Evolutionary conservation across 768 basidiomycete genomes (phyloP).

Genomic region (Collybia sp.): DNA sequence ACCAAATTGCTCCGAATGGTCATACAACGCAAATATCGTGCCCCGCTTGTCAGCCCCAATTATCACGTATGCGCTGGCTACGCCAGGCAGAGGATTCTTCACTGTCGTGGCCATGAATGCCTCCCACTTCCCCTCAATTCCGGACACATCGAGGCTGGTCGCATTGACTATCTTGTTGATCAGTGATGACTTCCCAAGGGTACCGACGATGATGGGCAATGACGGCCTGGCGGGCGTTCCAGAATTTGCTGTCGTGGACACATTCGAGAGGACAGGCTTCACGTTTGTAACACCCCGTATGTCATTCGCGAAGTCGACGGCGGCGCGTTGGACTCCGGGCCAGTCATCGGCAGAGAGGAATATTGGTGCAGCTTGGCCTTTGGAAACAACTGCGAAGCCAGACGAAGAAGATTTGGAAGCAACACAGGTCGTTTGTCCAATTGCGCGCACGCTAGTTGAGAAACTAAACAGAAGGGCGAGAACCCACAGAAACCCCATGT

Average conservation of each 20-base stretch:
- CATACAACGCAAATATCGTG: slow-evolving; percentile 62
- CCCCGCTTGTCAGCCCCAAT: slow-evolving; percentile 68
- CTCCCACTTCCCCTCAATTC: slow-evolving; percentile 65
- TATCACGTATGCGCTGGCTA: slow-evolving; percentile 60
- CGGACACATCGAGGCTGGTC: slow-evolving; percentile 50
- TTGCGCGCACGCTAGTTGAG: slow-evolving; percentile 24
- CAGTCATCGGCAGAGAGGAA: slow-evolving; percentile 53
- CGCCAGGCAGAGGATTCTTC: slow-evolving; percentile 50
- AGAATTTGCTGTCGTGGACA: slow-evolving; percentile 25
- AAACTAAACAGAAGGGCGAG: slow-evolving; percentile 8
- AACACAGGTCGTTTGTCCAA: slow-evolving; percentile 47
- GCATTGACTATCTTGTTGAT: slow-evolving; percentile 47
- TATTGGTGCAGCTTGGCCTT: slow-evolving; percentile 42
- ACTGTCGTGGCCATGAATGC: slow-evolving; percentile 49
- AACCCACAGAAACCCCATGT: slow-evolving; percentile 10
- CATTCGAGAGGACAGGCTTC: slow-evolving; percentile 44
- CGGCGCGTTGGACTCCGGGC: slow-evolving; percentile 60
- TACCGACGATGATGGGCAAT: slow-evolving; percentile 59
- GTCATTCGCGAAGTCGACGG: slow-evolving; percentile 55
- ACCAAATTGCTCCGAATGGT: slow-evolving; percentile 70
- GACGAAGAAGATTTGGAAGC: slow-evolving; percentile 31
- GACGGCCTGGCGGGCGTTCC: slow-evolving; percentile 21
- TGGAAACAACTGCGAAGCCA: slow-evolving; percentile 40
- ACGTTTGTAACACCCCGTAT: slow-evolving; percentile 55
- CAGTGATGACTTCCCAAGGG: slow-evolving; percentile 52